Evolutionary conservation across 345 rosid genomes (phyloP).

Genomic region (Euphorbia pulcherrima): DNA sequence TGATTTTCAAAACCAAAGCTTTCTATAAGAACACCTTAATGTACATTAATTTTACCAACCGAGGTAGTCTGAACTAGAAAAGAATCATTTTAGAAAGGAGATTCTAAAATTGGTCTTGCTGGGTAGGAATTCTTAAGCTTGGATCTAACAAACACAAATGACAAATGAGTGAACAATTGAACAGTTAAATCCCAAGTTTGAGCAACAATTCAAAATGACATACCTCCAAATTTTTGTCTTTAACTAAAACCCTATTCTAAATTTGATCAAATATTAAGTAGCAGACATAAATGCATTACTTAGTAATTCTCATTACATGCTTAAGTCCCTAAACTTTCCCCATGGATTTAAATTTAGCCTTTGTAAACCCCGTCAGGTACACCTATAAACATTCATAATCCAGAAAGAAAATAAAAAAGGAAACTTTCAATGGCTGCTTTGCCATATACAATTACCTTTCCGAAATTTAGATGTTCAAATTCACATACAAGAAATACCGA

Average conservation of each 20-base stretch:
- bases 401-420: not conserved
- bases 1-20: too few species aligned
- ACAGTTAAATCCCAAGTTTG: not conserved
- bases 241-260: not conserved
- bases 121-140: not conserved
- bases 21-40: too few species aligned
- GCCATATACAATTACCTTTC: constrained; percentile 18
- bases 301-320: constrained; percentile 12
- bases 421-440: constrained; percentile 24
- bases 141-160: not conserved
- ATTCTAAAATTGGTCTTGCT: too few species aligned
- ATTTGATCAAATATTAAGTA: not conserved
- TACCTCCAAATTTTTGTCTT: not conserved
- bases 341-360: not conserved
- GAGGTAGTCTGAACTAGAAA: too few species aligned
- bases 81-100: too few species aligned
- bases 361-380: constrained; percentile 16
- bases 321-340: constrained; percentile 15
- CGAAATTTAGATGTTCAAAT: constrained; percentile 26
- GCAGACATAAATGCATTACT: constrained; percentile 8
- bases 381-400: constrained; percentile 30
- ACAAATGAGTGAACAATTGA: not conserved
- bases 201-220: not conserved
- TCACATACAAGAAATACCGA: constrained; percentile 7
- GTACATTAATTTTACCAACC: too few species aligned